phyloP scores from a whole-genome alignment of 2,329 filamentous ascomycete species.

The Alternaria angustiovoidea region DNA sequence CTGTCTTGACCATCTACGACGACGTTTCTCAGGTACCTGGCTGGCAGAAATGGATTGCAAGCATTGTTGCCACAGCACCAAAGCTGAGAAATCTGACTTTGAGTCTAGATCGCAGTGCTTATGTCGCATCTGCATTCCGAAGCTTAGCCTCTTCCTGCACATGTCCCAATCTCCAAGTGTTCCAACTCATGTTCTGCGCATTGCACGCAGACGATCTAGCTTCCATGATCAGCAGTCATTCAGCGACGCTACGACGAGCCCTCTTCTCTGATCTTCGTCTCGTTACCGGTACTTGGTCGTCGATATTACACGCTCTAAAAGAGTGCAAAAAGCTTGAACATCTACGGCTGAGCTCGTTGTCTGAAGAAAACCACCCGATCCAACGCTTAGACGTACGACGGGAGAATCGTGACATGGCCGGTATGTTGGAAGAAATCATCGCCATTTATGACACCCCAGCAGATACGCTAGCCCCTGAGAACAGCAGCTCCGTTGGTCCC shows the following conservation, averaged over 20 bases:
- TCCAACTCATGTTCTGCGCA: constrained; percentile 29
- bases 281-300: constrained; percentile 26
- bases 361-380: constrained; percentile 4
- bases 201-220: constrained; percentile 25
- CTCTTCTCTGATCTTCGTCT: constrained; percentile 22
- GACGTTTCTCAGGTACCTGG: constrained; percentile 23
- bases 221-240: constrained; percentile 24
- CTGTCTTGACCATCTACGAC: constrained; percentile 23
- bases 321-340: constrained; percentile 3
- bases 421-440: constrained; percentile 20
- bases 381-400: constrained; percentile 3
- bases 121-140: constrained; percentile 27
- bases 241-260: constrained; percentile 20
- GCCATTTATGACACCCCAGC: neutral
- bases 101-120: constrained; percentile 26
- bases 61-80: constrained; percentile 31
- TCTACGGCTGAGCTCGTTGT: constrained; percentile 14
- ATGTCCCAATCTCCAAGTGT: constrained; percentile 17
- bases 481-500: neutral
- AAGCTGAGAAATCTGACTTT: constrained; percentile 28
- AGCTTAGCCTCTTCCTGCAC: constrained; percentile 23
- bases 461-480: neutral
- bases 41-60: constrained; percentile 32
- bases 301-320: constrained; percentile 19
- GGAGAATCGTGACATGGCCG: constrained; percentile 5